Evolutionary conservation across 2,329 filamentous ascomycete species (phyloP).

Genomic region (Phyllosticta citribraziliensis): DNA sequence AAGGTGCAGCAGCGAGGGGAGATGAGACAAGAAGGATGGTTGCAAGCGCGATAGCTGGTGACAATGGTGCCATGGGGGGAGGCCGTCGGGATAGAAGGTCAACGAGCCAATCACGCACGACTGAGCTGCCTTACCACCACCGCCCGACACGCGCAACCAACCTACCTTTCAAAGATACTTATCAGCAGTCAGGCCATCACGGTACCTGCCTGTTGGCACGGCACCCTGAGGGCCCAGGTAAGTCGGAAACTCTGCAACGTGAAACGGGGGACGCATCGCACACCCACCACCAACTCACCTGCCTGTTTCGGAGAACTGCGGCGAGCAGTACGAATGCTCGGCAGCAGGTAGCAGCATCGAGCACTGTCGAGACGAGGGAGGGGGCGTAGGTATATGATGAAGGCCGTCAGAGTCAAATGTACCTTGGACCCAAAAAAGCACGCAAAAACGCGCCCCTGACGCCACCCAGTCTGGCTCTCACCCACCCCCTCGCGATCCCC

Average conservation of each 20-base stretch:
- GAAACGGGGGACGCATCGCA: background rate
- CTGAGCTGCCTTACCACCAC: background rate
- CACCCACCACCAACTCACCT: background rate
- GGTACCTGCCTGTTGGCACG: background rate
- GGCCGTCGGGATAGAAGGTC: background rate
- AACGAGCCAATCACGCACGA: background rate
- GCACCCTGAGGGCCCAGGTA: background rate
- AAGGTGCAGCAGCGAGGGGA: background rate
- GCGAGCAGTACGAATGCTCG: background rate
- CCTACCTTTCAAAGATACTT: background rate
- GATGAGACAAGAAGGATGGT: background rate
- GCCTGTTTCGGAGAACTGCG: background rate
- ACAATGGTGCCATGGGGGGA: background rate
- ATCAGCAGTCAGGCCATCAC: background rate
- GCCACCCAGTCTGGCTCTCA: background rate
- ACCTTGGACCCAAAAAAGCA: background rate
- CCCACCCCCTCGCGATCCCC: background rate
- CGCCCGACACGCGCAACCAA: background rate
- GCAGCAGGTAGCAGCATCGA: too few relatives aligned
- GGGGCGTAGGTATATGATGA: background rate
- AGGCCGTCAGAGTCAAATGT: background rate
- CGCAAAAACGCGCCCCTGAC: background rate
- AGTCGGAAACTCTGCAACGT: background rate
- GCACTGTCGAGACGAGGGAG: background rate
- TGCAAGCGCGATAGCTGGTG: background rate